Evolutionary conservation across 78 protist genomes (phyloP).

Genomic region (Dictyostelium citrinum): DNA sequence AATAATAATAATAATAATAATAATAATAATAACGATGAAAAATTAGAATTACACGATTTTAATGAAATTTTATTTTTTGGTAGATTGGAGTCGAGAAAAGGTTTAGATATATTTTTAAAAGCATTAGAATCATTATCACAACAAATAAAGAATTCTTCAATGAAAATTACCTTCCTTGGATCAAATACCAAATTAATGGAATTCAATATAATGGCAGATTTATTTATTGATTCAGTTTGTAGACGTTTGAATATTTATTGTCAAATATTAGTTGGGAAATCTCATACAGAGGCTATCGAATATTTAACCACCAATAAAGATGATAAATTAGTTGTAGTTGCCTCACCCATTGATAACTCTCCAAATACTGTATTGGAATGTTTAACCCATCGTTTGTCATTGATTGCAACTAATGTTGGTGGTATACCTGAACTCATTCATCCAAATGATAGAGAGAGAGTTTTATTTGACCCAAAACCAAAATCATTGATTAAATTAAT

Average conservation of each 20-base stretch:
- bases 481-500: not conserved
- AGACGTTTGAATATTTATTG: not conserved
- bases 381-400: conserved; percentile 26
- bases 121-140: not conserved
- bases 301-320: not conserved
- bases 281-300: conserved; percentile 45
- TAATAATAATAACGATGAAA: not conserved
- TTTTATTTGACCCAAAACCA: conserved; percentile 24
- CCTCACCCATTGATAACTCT: conserved; percentile 70
- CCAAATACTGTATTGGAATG: conserved; percentile 72
- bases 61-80: conserved; percentile 60
- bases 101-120: conserved; percentile 50
- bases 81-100: conserved; percentile 53
- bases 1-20: too few species aligned
- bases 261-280: conserved; percentile 1
- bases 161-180: conserved; percentile 33
- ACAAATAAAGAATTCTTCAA: not conserved
- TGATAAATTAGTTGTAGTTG: conserved; percentile 21
- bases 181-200: conserved; percentile 38
- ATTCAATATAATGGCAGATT: conserved; percentile 32
- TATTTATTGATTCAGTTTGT: not conserved
- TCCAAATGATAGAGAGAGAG: conserved; percentile 11
- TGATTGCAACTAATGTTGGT: conserved; percentile 51
- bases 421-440: conserved; percentile 67
- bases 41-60: not conserved